Evolutionary conservation across 768 basidiomycete species (phyloP).

Genomic region (Tylopilus balloui): DNA sequence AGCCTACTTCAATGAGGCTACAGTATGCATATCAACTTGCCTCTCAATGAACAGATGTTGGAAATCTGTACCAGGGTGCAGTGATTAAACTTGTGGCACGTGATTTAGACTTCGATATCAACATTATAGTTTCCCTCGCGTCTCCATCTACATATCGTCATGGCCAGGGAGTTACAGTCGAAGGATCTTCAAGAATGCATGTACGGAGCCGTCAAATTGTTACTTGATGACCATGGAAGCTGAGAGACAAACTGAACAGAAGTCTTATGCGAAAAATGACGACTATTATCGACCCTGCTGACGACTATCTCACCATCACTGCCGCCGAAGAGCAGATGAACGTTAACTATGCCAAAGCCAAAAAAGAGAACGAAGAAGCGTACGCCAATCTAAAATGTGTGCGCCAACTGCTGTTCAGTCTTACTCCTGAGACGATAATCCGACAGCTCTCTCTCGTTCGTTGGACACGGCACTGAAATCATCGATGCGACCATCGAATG

Average conservation of each 20-base stretch:
- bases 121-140: neutral
- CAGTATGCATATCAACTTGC: neutral
- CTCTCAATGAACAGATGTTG: too few species aligned
- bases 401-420: constrained; percentile 1
- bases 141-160: constrained; percentile 1
- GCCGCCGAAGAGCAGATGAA: constrained; percentile 69
- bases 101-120: constrained; percentile 7
- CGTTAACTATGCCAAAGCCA: constrained; percentile 49
- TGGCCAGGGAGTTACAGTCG: constrained; percentile 30
- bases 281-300: constrained; percentile 71
- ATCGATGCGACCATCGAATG: constrained; percentile 61
- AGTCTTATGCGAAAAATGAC: constrained; percentile 67
- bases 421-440: neutral
- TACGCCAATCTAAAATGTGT: constrained; percentile 62
- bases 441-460: constrained; percentile 54
- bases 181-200: constrained; percentile 35
- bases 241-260: constrained; percentile 33
- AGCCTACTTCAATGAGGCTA: neutral
- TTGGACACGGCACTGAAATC: constrained; percentile 70
- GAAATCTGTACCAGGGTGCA: neutral
- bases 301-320: constrained; percentile 73
- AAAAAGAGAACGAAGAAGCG: constrained; percentile 65
- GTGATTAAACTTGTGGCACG: constrained; percentile 10
- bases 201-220: constrained; percentile 11
- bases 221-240: neutral